A percentile compares a stretch with the other conserved stretches of the same genome.
Conservation (phyloP, 2,329 filamentous ascomycete species). For the Hansfordia pulvinata region DNA sequence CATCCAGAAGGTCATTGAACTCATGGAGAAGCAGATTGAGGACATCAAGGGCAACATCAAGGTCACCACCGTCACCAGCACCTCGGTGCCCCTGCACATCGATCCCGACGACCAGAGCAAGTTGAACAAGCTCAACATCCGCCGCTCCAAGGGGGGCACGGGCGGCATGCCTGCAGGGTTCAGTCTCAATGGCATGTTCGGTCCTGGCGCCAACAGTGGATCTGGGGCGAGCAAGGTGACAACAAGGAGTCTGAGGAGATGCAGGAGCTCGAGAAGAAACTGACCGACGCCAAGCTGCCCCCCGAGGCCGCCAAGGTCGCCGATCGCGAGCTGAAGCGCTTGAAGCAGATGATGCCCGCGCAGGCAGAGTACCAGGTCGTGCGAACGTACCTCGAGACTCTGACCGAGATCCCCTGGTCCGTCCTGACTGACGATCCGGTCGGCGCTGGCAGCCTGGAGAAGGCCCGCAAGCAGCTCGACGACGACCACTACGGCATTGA, state of each 20-base stretch:
- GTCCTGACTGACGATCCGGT: conserved; percentile 75
- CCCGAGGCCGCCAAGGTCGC: conserved; percentile 84
- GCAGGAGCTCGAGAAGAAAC: conserved; percentile 78
- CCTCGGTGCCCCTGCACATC: conserved; percentile 45
- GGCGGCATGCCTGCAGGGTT: too few species aligned
- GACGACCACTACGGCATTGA: conserved; percentile 94
- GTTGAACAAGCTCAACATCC: conserved; percentile 32
- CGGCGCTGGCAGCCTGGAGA: conserved; percentile 62
- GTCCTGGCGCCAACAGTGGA: conserved; percentile 29
- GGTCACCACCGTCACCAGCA: conserved; percentile 63
- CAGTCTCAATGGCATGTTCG: conserved; percentile 26
- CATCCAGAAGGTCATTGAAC: conserved; percentile 68
- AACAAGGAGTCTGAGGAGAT: conserved; percentile 82
- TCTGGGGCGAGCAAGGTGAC: conserved; percentile 29
- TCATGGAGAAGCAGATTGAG: conserved; percentile 70
- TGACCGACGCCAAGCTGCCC: conserved; percentile 69
- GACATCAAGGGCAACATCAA: conserved; percentile 79
- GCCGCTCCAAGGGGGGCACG: too few species aligned
- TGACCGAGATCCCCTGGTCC: conserved; percentile 89
- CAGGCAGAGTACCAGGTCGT: conserved; percentile 95
- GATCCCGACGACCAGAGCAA: conserved; percentile 41
- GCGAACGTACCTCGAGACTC: conserved; percentile 83
- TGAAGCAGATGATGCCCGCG: conserved; percentile 91
- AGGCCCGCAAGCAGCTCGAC: conserved; percentile 80
- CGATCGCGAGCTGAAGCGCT: conserved; percentile 71